These are phyloP conservation scores for Pseudogymnoascus sp. DNA, from an alignment of 2,329 filamentous ascomycete species.

Conservation along the genomic window DNA sequence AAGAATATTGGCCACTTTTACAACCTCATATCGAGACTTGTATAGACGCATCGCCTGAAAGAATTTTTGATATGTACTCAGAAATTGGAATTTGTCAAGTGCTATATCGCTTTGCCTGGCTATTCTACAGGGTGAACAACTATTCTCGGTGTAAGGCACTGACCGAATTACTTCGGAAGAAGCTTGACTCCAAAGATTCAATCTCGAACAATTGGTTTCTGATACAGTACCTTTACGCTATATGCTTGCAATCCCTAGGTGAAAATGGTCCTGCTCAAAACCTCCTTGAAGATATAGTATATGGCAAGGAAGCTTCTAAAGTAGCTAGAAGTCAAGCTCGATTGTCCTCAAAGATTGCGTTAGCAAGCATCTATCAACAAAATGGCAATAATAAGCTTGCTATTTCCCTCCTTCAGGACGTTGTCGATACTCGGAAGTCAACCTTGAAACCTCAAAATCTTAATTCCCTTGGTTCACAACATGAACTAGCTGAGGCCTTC, in stretches of 20 bases:
- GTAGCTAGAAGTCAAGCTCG: neutral
- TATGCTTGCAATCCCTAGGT: neutral
- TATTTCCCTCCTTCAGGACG: neutral
- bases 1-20: neutral
- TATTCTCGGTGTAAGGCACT: neutral
- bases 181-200: neutral
- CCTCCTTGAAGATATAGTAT: neutral
- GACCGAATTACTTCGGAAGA: neutral
- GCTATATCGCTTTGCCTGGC: neutral
- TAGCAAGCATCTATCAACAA: neutral
- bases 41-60: neutral
- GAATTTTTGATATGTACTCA: neutral
- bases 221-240: neutral
- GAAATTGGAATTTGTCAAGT: neutral
- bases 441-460: neutral
- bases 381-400: neutral
- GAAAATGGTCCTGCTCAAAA: neutral
- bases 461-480: constrained; percentile 8
- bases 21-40: neutral
- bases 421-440: neutral
- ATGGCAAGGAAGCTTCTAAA: neutral
- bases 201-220: neutral
- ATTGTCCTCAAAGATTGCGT: neutral
- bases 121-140: neutral
- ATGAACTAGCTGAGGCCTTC: neutral